Evolutionary conservation across 768 basidiomycete genomes (phyloP).

Genomic region (Tephrocybe rancida): DNA sequence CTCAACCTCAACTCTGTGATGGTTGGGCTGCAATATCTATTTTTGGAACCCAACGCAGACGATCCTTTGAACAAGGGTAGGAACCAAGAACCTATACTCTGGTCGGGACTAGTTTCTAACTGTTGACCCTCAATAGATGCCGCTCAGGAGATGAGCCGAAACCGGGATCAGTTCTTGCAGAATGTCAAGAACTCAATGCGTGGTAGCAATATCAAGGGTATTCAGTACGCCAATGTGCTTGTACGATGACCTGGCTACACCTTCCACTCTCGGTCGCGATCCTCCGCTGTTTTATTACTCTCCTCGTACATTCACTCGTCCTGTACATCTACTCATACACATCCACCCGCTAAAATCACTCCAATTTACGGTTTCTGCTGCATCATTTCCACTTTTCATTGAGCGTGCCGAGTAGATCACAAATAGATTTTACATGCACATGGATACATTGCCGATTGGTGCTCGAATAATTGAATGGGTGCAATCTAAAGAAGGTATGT

Average conservation of each 20-base stretch:
- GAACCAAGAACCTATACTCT: too few relatives aligned
- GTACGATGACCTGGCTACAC: conserved; percentile 35
- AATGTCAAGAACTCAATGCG: conserved; percentile 91
- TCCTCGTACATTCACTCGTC: conserved; percentile 28
- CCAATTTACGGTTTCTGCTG: conserved; percentile 25
- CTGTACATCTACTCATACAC: conserved; percentile 35
- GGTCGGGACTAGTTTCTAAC: conserved; percentile 7
- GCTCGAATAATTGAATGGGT: conserved; percentile 21
- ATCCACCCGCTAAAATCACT: conserved; percentile 29
- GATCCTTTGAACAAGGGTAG: conserved; percentile 98
- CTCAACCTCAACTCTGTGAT: conserved; percentile 97
- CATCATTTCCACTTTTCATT: conserved; percentile 21
- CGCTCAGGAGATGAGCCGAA: conserved; percentile 90
- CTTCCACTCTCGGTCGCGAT: conserved; percentile 17
- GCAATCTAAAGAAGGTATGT: conserved; percentile 6
- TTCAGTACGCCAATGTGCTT: conserved; percentile 77
- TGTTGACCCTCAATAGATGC: conserved; percentile 64
- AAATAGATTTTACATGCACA: conserved; percentile 30
- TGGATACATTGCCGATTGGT: conserved; percentile 23
- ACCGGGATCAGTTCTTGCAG: conserved; percentile 77
- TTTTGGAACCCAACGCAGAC: conserved; percentile 98
- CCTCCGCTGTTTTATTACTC: conserved; percentile 19
- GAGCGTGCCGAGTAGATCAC: conserved; percentile 32
- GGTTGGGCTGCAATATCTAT: conserved; percentile 97
- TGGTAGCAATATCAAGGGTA: conserved; percentile 77